Percentiles rank a stretch among this genome's conserved stretches.
phyloP scores from a whole-genome alignment of 805 yeast genomes.

The Ogataea chonburiensis region DNA sequence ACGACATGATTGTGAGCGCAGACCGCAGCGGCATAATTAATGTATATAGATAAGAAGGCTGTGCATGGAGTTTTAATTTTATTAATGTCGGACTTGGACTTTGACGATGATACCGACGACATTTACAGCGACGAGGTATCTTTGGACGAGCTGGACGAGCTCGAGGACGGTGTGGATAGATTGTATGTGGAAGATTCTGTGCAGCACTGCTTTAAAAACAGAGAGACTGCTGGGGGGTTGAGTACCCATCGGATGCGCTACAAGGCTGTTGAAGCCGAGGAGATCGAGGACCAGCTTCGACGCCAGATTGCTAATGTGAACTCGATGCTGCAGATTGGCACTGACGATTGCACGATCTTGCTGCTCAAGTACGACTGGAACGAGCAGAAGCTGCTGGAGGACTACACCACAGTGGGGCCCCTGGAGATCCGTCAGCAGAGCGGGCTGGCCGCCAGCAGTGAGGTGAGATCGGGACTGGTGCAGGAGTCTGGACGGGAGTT shows the following conservation, averaged over 20 bases:
- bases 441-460: constrained; percentile 37
- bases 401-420: constrained; percentile 42
- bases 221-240: constrained; percentile 20
- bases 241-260: constrained; percentile 33
- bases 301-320: constrained; percentile 36
- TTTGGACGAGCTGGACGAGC: constrained; percentile 14
- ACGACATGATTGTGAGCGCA: constrained; percentile 59
- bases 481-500: constrained; percentile 32
- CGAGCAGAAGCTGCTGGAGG: constrained; percentile 54
- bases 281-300: constrained; percentile 28
- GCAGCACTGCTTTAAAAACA: constrained; percentile 22
- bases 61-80: constrained; percentile 6
- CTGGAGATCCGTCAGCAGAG: constrained; percentile 23
- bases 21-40: constrained; percentile 68
- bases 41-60: constrained; percentile 43
- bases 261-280: constrained; percentile 30
- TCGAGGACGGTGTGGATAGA: no score
- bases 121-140: constrained; percentile 19
- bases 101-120: constrained; percentile 28
- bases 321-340: constrained; percentile 37
- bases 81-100: constrained; percentile 20
- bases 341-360: constrained; percentile 42
- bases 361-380: constrained; percentile 57
- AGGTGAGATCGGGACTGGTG: constrained; percentile 25
- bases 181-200: constrained; percentile 8